Base-by-base conservation (phyloP, 805 yeast species). In the Lachancea mirantina region DNA sequence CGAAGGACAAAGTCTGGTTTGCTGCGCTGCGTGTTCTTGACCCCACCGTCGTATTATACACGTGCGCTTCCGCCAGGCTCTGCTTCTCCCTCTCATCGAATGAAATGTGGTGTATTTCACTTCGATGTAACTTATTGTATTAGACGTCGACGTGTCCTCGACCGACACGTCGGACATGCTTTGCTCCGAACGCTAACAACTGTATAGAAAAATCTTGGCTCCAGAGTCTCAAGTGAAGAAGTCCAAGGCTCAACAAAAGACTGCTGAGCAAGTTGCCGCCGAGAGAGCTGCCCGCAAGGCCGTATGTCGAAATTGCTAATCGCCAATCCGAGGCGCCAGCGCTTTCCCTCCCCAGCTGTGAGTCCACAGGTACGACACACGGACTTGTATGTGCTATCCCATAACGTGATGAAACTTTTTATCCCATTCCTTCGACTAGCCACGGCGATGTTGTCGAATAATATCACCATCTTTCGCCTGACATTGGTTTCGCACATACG, bases 221-320 rank as follows among this genome's bases (percentile, higher is more conserved):
- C 94, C 94, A 76, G 94, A 83, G 77, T 68, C 92, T 63, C 80
- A 78, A 65, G 68, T 78, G 67, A 83, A 83, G 78, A 78, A 80
- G 74, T 65, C 79, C 57, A 75, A 80, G 74, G 76, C 81, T 66
- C 73, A 76, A 64, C 77, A 78, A 61, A 80, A 81, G 76, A 68
- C 76, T 57, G 73, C 78, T 52, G 83, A 77, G 62, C 74, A 77
- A 66, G 74, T 80, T 59, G 78, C 84, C 63, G 87, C 84, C 59
- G 88, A 76, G 62, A 79, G 76, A 70, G 72, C 67, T 61, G 81
- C 78, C 50, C 74, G 85, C 67, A 73, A 76, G 68, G 77, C 76
- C 60, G 94, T 83, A 81, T 67, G 94, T 82, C 49, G 20, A 26
- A 26, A n/a, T n/a, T n/a, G n/a, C n/a, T n/a, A n/a, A n/a, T n/a